A percentile compares a stretch with the other conserved stretches of the same genome.
Evolutionary conservation across 352 stramenopile genomes (phyloP).

Genomic region (Globisporangium acanthophoron): DNA sequence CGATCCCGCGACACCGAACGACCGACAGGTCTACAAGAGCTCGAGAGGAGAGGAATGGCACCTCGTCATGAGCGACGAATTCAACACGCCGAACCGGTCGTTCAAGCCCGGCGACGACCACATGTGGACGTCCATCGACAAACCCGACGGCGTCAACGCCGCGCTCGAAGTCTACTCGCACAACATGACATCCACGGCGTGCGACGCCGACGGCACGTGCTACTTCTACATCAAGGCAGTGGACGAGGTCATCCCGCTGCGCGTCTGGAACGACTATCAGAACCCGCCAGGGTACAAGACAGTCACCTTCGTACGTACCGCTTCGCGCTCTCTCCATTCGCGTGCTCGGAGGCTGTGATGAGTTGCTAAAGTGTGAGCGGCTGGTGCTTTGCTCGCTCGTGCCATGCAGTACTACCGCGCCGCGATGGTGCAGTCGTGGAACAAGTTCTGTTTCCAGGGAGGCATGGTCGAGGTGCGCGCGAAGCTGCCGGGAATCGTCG

Average conservation of each 20-base stretch:
- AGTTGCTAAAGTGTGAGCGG: too few relatives aligned
- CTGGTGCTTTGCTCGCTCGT: too few relatives aligned
- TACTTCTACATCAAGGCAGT: slow-evolving; percentile 62
- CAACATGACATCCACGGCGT: slow-evolving; percentile 65
- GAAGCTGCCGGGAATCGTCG: slow-evolving; percentile 73
- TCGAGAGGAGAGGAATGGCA: slow-evolving; percentile 50
- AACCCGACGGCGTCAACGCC: slow-evolving; percentile 48
- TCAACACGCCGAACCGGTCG: slow-evolving; percentile 35
- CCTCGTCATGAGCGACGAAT: slow-evolving; percentile 73
- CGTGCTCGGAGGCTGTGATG: too few relatives aligned
- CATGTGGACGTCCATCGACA: slow-evolving; percentile 32
- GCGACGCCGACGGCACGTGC: slow-evolving; percentile 37
- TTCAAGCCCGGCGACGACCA: slow-evolving; percentile 55
- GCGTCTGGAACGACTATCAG: slow-evolving; percentile 60
- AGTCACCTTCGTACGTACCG: slow-evolving; percentile 24
- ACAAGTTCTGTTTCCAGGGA: slow-evolving; percentile 94
- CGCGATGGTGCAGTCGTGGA: slow-evolving; percentile 92
- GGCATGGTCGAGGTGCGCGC: slow-evolving; percentile 90
- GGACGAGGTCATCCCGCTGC: slow-evolving; percentile 23
- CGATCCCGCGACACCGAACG: slow-evolving; percentile 43
- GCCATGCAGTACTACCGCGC: slow-evolving; percentile 23
- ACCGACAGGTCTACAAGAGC: slow-evolving; percentile 32
- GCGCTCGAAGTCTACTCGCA: slow-evolving; percentile 66
- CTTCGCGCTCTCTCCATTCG: too few relatives aligned
- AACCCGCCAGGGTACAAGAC: slow-evolving; percentile 42